Conservation (phyloP, 2,329 filamentous ascomycete genomes). For the Colletotrichum limetticola region DNA sequence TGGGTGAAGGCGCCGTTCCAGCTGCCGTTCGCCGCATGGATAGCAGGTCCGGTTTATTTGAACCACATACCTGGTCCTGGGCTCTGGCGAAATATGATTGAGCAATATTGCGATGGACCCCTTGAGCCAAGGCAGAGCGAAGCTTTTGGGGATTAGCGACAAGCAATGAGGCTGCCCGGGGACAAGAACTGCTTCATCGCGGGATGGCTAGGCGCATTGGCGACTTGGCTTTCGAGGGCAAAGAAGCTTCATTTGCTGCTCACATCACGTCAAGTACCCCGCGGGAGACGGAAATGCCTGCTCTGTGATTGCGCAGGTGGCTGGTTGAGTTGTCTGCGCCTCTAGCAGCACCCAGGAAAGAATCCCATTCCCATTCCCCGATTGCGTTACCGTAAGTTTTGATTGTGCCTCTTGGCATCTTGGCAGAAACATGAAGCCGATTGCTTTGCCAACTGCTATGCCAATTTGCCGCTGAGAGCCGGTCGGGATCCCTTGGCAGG, state of each 20-base stretch:
- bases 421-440: constrained; percentile 23
- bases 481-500: constrained; percentile 2
- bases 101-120: background rate
- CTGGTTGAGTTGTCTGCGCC: background rate
- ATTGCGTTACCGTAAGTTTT: constrained; percentile 30
- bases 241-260: no score
- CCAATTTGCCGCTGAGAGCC: background rate
- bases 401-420: constrained; percentile 24
- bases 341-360: background rate
- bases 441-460: constrained; percentile 13
- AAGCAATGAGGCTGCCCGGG: constrained; percentile 25
- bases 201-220: background rate
- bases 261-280: background rate
- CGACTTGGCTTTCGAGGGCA: background rate
- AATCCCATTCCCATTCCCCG: constrained; percentile 11
- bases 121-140: constrained; percentile 23
- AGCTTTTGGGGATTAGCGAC: constrained; percentile 22
- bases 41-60: constrained; percentile 3
- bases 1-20: constrained; percentile 23
- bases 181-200: background rate
- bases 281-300: background rate
- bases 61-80: constrained; percentile 6
- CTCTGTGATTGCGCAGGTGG: background rate
- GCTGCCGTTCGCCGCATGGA: constrained; percentile 22
- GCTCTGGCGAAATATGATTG: background rate